Base-by-base conservation (phyloP, 805 yeast genomes). In the Clavispora phyllophila region DNA sequence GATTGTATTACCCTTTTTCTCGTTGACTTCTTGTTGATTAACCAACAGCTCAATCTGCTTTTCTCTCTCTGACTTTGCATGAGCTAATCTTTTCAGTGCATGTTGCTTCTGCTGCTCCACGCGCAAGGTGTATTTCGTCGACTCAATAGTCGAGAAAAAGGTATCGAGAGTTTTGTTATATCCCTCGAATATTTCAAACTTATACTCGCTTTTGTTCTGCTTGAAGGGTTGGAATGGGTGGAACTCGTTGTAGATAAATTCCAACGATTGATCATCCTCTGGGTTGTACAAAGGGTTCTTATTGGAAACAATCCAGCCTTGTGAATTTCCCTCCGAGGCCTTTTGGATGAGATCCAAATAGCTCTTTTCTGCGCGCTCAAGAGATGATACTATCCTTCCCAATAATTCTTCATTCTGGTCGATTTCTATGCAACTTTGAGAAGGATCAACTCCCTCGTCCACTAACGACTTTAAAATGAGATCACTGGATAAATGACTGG, bases 121-220 rank as follows among this genome's bases (percentile, higher is more conserved):
- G 44, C 81, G 77, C 43, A 86, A 63, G 0, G 89, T 82, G 54
- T 81, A 78, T 55, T 87, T 87, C 4, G 88, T 79, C 4, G 95
- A 81, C 56, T 91, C 96, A 13, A 90, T 69, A 0, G 91, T 81
- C 0, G 96, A 87, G 58, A 86, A 91, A 57, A 86, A 91, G 32
- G 68, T 70, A 61, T 91, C 99, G 17, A 91, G 72, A 0, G 97
- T 83, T 44, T 77, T 76, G 57, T 88, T 90, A 60, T 88, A 91
- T 0, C 93, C 89, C 7, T 66, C 62, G 12, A 79, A 63, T 15
- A 66, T 68, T 2, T 75, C 68, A 17, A 81, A 55, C 18, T 66
- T 64, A 39, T 55, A 60, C 13, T 53, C 50, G n/a, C 38, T 49
- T 1, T 45, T 53, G 9, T 63, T 61, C 9, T 60, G 68, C 39